Evolutionary conservation across 306 rosid species (phyloP).

Genomic region (Citrullus amarus): DNA sequence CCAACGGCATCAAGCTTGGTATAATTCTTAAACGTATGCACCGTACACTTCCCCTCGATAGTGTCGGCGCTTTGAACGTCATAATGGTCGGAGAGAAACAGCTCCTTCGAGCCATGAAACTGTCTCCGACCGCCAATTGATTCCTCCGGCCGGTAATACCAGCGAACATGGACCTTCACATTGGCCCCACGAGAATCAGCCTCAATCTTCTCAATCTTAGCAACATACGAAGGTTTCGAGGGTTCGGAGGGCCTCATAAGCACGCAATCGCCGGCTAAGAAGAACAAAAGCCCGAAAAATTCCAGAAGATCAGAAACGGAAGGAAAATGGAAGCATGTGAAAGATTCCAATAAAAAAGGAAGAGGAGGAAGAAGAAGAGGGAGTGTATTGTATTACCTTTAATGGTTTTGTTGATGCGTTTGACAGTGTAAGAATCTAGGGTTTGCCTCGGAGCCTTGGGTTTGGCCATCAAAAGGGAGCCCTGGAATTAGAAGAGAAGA

Average conservation of each 20-base stretch:
- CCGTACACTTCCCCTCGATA: conserved; percentile 85
- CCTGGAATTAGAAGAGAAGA: neutral
- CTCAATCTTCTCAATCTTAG: conserved; percentile 88
- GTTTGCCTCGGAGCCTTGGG: conserved; percentile 82
- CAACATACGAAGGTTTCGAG: conserved; percentile 81
- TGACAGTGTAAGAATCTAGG: conserved; percentile 90
- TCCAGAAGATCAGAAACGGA: neutral
- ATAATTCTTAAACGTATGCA: conserved; percentile 79
- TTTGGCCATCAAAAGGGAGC: conserved; percentile 51
- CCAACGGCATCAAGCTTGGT: conserved; percentile 97
- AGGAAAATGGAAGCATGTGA: neutral
- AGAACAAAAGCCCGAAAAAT: neutral
- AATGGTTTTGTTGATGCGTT: conserved; percentile 59
- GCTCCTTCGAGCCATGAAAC: conserved; percentile 94
- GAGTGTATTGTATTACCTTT: conserved; percentile 32
- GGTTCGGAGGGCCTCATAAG: conserved; percentile 84
- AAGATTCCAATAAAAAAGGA: neutral
- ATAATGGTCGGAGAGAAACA: conserved; percentile 84
- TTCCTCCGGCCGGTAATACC: conserved; percentile 99
- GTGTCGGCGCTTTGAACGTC: conserved; percentile 92
- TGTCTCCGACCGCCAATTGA: conserved; percentile 97
- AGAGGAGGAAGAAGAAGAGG: neutral
- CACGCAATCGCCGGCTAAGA: conserved; percentile 78
- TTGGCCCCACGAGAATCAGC: conserved; percentile 88
- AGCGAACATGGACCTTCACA: conserved; percentile 78